Evolutionary conservation across 805 yeast genomes (phyloP), one percentile per base, ranked within the genome.

Genomic region (Candida qinlingensis): DNA sequence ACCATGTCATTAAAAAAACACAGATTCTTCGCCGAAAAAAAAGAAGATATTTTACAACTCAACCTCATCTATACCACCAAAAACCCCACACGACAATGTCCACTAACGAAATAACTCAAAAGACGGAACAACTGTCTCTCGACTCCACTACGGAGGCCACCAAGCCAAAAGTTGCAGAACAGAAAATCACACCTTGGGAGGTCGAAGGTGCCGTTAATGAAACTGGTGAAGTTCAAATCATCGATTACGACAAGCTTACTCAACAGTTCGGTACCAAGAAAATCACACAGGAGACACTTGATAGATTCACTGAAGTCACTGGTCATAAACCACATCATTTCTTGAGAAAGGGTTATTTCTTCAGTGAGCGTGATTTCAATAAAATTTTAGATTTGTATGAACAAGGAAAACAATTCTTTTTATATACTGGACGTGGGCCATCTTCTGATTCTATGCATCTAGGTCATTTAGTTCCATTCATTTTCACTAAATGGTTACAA

Each of bases 131-230:
- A 6, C 37, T 49, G 27, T 29, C 40, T 9, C 33, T 48, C 30
- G 38, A 27, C 2, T 8, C 34, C 34, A 8, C 34, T 3, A 8
- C 8, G 6, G 48, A 40, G 4, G 12, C 36, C 9, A 28, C n/a
- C 12, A 19, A 28, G n/a, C 12, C 44, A 4, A 28, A 40, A 26
- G 30, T 11, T 10, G 34, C 40, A 1, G 63, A 58, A 6, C 63
- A 59, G 44, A 49, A 48, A 10, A 75, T 86, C 51, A 94, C 99
- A 1, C 99, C 99, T 43, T 94, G 99, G 99, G 99, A 94, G 66
- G 99, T 94, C 31, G 96, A 87, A 68, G 99, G 98, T 50, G 98
- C 97, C 3, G 95, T 92, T 42, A 97, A 89, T 49, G 96, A 91
- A 60, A n/a, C 41, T 26, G 99, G 99, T 47, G 74, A 84, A 59